Percentiles rank a stretch among this genome's conserved stretches.
phyloP scores from a whole-genome alignment of 1,284 basidiomycete species.

The Sutorius eximius region DNA sequence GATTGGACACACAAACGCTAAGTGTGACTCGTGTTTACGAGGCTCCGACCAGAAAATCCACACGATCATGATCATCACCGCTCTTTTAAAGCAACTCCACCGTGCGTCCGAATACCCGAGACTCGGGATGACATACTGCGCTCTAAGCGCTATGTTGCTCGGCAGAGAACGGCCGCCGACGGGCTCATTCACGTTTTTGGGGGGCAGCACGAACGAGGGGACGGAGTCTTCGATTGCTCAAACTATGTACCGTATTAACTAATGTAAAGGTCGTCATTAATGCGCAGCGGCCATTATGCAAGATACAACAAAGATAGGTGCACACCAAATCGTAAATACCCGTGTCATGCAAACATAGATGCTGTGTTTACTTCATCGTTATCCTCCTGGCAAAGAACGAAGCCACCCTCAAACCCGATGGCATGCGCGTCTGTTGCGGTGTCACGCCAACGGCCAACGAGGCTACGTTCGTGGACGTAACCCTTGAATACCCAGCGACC shows the following conservation, averaged over 20 bases:
- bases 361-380: conserved; percentile 23
- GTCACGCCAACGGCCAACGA: conserved; percentile 55
- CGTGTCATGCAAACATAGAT: conserved; percentile 12
- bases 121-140: conserved; percentile 16
- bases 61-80: conserved; percentile 19
- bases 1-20: background rate
- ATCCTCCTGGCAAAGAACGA: conserved; percentile 41
- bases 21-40: background rate
- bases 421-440: conserved; percentile 38
- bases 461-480: conserved; percentile 47
- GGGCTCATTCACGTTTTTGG: background rate
- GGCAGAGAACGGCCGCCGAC: conserved; percentile 4
- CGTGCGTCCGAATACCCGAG: conserved; percentile 2
- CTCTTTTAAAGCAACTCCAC: conserved; percentile 1
- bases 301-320: conserved; percentile 10
- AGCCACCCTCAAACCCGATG: conserved; percentile 46
- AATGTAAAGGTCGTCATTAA: conserved; percentile 23
- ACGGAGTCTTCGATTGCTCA: background rate
- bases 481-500: conserved; percentile 52
- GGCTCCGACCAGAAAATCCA: background rate
- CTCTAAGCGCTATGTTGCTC: conserved; percentile 10
- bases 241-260: conserved; percentile 9
- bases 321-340: conserved; percentile 14
- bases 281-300: conserved; percentile 12
- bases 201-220: background rate